phyloP scores from a whole-genome alignment of 257 asterid genomes.

The Phtheirospermum japonicum region DNA sequence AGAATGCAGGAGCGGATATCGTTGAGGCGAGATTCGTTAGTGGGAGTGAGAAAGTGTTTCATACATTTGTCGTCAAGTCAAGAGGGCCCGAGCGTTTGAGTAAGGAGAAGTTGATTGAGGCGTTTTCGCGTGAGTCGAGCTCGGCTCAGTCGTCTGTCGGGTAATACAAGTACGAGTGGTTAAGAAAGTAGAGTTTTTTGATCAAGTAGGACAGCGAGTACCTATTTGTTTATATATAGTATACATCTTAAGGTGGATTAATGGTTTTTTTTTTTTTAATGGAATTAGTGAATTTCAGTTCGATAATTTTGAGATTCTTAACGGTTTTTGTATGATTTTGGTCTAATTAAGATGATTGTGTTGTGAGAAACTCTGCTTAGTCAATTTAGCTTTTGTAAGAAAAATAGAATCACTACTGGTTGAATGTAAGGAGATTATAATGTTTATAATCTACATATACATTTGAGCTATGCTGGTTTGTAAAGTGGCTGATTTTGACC shows the following conservation, averaged over 20 bases:
- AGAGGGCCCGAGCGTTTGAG: constrained; percentile 56
- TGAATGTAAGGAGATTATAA: too few species aligned
- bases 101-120: constrained; percentile 65
- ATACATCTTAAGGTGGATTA: constrained; percentile 21
- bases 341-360: not conserved
- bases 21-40: constrained; percentile 58
- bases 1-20: constrained; percentile 46
- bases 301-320: not conserved
- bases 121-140: constrained; percentile 41
- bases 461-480: too few species aligned
- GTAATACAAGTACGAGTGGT: constrained; percentile 23
- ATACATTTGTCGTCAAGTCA: constrained; percentile 64
- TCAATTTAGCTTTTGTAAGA: too few species aligned
- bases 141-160: constrained; percentile 32
- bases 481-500: too few species aligned
- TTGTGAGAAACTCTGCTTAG: not conserved
- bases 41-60: constrained; percentile 54
- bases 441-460: too few species aligned
- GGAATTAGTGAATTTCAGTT: not conserved
- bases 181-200: constrained; percentile 8
- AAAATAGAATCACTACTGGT: too few species aligned
- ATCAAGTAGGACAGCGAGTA: constrained; percentile 8
- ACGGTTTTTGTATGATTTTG: not conserved
- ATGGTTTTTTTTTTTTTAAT: constrained; percentile 14
- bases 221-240: constrained; percentile 27